A percentile compares a stretch with the other conserved stretches of the same genome.
These are phyloP conservation scores for Barnettozyma californica DNA, from an alignment of 805 yeast species.

Conservation along the genomic window DNA sequence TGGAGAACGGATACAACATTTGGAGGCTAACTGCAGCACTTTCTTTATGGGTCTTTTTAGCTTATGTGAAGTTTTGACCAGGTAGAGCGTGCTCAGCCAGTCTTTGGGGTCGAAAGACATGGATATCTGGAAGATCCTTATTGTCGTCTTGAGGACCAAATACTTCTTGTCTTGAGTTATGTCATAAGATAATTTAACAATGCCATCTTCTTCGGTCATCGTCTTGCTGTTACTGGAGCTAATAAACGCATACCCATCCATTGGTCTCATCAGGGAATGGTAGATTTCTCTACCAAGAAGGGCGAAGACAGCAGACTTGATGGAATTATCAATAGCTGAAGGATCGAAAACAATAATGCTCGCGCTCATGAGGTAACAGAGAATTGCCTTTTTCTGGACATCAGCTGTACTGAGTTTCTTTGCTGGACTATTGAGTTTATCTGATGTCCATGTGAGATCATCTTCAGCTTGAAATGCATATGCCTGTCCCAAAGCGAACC, in stretches of 20 bases:
- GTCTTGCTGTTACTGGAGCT: conserved; percentile 13
- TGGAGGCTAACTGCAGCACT: conserved; percentile 38
- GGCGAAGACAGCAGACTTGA: conserved; percentile 43
- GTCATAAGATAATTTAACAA: conserved; percentile 5
- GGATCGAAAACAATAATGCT: conserved; percentile 31
- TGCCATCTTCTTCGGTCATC: conserved; percentile 16
- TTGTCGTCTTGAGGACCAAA: conserved; percentile 31
- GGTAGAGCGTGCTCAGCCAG: conserved; percentile 59
- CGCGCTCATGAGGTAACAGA: conserved; percentile 73
- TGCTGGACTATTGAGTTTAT: conserved; percentile 61
- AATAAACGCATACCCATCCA: conserved; percentile 55
- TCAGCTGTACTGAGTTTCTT: conserved; percentile 55
- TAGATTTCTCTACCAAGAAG: conserved; percentile 52
- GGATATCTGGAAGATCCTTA: conserved; percentile 43
- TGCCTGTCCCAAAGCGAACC: conserved; percentile 81
- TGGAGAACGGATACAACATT: conserved; percentile 38
- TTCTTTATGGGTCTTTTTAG: conserved; percentile 29
- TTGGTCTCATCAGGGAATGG: conserved; percentile 42
- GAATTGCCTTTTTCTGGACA: conserved; percentile 60
- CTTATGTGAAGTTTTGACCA: conserved; percentile 55
- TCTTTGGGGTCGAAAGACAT: conserved; percentile 37
- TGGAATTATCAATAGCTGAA: conserved; percentile 26
- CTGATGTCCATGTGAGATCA: conserved; percentile 89
- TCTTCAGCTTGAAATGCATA: conserved; percentile 79
- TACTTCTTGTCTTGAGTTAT: conserved; percentile 5